Base-by-base conservation (phyloP, 768 basidiomycete species). In the Calocybe cyanea region DNA sequence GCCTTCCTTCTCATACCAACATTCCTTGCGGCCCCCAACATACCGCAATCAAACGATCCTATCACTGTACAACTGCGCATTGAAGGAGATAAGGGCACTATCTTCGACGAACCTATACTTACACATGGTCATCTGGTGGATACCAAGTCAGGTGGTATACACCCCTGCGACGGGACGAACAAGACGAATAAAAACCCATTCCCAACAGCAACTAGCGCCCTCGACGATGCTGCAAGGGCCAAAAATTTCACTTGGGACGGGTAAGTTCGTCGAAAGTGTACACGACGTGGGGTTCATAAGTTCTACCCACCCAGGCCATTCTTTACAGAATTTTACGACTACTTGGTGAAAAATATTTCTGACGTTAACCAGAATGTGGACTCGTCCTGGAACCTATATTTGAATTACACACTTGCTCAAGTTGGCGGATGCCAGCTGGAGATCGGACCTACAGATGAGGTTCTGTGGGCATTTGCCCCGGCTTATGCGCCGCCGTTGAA, bases 141-240 rank as follows among this genome's bases (percentile, higher is more conserved):
- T 6, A 69, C 70, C 0, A 36, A 51, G 7, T 64, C 63, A 2
- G 71, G 69, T 3, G 70, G 65, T 3, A 67, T 56, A 7, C 68
- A 67, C 42, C 69, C 63, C 34, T 75, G 74, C 56, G 69, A 75
- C 54, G 73, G 74, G 8, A 71, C 70, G 11, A 75, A 75, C 48
- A 51, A 64, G 38, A 37, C 47, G 0, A 65, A 73, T 38, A 57
- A 55, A 5, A 40, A 42, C 17, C 68, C 71, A 2, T 71, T 70
- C 3, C 65, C 72, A 8, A 73, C 72, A 0, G 64, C 63, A 38
- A 73, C 67, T 6, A 67, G 64, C 33, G 75, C 74, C 10, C 61
- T 77, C 14, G 72, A 67, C 36, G 69, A 71, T 54, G 73, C 71
- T 10, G 58, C 69, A 2, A 56, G 53, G 13, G 13, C 38, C 17